These are phyloP conservation scores for Sugiyamaella chiloensis DNA, from an alignment of 805 yeast species.

Conservation along the genomic window DNA sequence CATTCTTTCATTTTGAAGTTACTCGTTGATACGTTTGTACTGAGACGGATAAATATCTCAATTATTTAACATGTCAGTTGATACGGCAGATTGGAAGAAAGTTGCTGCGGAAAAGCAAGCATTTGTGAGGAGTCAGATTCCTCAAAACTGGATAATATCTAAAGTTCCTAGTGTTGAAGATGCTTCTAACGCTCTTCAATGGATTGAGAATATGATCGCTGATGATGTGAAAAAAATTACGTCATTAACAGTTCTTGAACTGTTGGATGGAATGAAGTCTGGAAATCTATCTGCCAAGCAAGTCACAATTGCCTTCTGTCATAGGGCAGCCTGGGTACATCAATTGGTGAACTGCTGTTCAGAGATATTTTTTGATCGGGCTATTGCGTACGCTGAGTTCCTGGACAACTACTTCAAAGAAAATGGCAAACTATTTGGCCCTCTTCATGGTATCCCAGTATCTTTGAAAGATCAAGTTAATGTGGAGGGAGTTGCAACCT, in stretches of 20 bases:
- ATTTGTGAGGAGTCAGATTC: conserved; percentile 5
- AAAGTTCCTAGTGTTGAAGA: conserved; percentile 11
- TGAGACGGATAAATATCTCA: too few species aligned
- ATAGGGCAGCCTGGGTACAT: conserved; percentile 56
- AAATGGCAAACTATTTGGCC: conserved; percentile 52
- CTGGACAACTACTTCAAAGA: conserved; percentile 49
- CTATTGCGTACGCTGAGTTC: conserved; percentile 53
- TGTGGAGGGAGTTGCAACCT: conserved; percentile 33
- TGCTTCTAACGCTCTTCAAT: conserved; percentile 5
- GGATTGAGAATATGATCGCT: conserved; percentile 9
- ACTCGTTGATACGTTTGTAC: too few species aligned
- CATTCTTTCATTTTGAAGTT: too few species aligned
- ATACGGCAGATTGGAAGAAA: conserved; percentile 32
- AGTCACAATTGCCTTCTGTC: conserved; percentile 53
- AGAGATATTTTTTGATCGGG: conserved; percentile 52
- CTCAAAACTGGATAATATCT: conserved; percentile 11
- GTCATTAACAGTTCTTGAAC: conserved; percentile 19
- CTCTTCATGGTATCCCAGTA: conserved; percentile 64
- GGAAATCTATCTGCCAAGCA: conserved; percentile 43
- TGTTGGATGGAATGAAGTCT: conserved; percentile 39
- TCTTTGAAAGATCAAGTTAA: conserved; percentile 54
- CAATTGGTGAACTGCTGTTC: conserved; percentile 43
- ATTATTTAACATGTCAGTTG: too few species aligned
- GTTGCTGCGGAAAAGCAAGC: background rate
- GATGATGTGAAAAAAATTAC: conserved; percentile 7